Conservation (phyloP, 441 rosid species). For the Pelargonium exstipulatum region DNA sequence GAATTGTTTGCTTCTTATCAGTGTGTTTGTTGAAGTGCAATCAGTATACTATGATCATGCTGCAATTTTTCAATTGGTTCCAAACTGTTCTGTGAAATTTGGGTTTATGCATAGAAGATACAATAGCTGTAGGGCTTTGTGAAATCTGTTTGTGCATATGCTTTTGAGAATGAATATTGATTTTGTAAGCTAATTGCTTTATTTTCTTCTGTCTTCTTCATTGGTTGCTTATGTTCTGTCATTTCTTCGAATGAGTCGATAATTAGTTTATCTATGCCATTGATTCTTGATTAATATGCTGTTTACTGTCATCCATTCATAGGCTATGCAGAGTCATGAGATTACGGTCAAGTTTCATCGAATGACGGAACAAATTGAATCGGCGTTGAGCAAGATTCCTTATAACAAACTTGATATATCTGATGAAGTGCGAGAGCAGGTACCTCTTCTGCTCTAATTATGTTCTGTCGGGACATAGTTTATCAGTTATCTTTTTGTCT, state of each 20-base stretch:
- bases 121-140: neutral
- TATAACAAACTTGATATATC: conserved; percentile 52
- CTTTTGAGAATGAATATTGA: neutral
- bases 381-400: conserved; percentile 57
- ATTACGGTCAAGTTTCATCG: conserved; percentile 39
- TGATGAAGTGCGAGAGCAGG: conserved; percentile 91
- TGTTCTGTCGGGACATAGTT: too few relatives aligned
- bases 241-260: neutral
- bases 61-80: neutral
- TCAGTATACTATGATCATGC: neutral
- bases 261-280: neutral
- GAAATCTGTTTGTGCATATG: neutral
- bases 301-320: conserved; percentile 9
- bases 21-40: neutral
- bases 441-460: conserved; percentile 20
- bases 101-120: neutral
- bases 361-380: conserved; percentile 57
- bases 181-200: neutral
- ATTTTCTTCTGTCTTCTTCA: neutral
- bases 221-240: conserved; percentile 3
- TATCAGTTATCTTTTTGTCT: too few relatives aligned
- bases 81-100: too few relatives aligned
- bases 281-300: neutral
- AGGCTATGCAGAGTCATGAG: conserved; percentile 56
- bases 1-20: neutral